Evolutionary conservation across 345 rosid genomes (phyloP).

Genomic region (Euphorbia peplus): DNA sequence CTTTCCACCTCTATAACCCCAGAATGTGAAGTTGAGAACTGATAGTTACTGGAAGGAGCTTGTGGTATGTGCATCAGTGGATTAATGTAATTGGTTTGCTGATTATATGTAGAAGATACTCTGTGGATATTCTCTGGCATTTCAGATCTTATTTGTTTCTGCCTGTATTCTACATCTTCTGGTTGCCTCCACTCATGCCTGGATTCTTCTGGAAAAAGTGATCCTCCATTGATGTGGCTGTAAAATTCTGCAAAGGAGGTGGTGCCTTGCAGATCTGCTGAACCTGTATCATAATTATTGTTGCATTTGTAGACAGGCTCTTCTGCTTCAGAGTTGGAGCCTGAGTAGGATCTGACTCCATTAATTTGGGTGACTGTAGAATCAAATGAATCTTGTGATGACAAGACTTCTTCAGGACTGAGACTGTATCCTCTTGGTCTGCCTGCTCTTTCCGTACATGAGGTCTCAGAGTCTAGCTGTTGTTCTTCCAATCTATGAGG

Average conservation of each 20-base stretch:
- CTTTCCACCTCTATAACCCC: conserved; percentile 35
- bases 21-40: conserved; percentile 26
- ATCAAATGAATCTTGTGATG: conserved; percentile 67
- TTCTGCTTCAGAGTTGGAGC: conserved; percentile 66
- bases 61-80: conserved; percentile 22
- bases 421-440: conserved; percentile 38
- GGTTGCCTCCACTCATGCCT: conserved; percentile 24
- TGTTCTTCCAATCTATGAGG: conserved; percentile 35
- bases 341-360: conserved; percentile 48
- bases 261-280: conserved; percentile 31
- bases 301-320: conserved; percentile 42
- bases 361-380: conserved; percentile 43
- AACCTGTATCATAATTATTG: conserved; percentile 26
- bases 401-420: conserved; percentile 58
- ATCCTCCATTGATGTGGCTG: conserved; percentile 30
- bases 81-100: conserved; percentile 28
- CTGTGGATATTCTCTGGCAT: conserved; percentile 23
- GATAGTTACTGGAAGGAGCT: conserved; percentile 30
- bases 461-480: conserved; percentile 32
- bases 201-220: conserved; percentile 28
- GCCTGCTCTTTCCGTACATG: conserved; percentile 41
- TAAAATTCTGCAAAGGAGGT: conserved; percentile 39
- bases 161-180: conserved; percentile 10
- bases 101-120: conserved; percentile 34
- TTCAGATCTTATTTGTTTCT: conserved; percentile 28